A percentile compares a stretch with the other conserved stretches of the same genome.
Conservation (phyloP, 805 yeast species). For the Candida maris region DNA sequence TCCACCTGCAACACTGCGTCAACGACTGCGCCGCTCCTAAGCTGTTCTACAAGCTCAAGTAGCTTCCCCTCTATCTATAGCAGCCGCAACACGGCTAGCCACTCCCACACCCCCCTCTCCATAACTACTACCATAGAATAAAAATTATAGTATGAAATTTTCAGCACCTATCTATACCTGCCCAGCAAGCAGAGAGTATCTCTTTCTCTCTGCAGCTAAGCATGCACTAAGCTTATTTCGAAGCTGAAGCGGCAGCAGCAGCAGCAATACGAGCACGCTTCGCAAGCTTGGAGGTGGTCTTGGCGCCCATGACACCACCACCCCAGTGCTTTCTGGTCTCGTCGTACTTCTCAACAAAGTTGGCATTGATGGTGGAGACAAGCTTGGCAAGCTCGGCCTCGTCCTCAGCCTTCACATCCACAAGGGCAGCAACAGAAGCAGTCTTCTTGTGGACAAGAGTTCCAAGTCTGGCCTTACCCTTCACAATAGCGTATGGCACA, state of each 20-base stretch:
- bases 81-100: too few relatives aligned
- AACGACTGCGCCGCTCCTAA: conserved; percentile 91
- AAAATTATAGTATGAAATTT: too few relatives aligned
- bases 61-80: too few relatives aligned
- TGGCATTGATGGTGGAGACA: conserved; percentile 87
- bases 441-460: conserved; percentile 97
- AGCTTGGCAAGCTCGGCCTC: conserved; percentile 92
- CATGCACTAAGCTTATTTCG: conserved; percentile 3
- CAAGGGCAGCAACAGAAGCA: conserved; percentile 94
- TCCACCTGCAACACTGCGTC: conserved; percentile 92
- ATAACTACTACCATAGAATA: too few relatives aligned
- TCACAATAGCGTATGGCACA: conserved; percentile 96
- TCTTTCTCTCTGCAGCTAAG: too few relatives aligned
- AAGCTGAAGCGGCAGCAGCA: conserved; percentile 57
- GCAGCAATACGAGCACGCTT: conserved; percentile 57
- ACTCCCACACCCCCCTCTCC: too few relatives aligned
- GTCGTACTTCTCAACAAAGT: conserved; percentile 92
- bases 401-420: conserved; percentile 93
- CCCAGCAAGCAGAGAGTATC: too few relatives aligned
- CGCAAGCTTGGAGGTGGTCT: conserved; percentile 81
- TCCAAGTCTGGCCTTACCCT: conserved; percentile 98
- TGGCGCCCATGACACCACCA: conserved; percentile 97
- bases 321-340: conserved; percentile 99
- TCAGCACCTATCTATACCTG: too few relatives aligned
- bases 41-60: conserved; percentile 82